These are phyloP conservation scores for Picea abies DNA, from an alignment of 83 land plant species.

Conservation along the genomic window DNA sequence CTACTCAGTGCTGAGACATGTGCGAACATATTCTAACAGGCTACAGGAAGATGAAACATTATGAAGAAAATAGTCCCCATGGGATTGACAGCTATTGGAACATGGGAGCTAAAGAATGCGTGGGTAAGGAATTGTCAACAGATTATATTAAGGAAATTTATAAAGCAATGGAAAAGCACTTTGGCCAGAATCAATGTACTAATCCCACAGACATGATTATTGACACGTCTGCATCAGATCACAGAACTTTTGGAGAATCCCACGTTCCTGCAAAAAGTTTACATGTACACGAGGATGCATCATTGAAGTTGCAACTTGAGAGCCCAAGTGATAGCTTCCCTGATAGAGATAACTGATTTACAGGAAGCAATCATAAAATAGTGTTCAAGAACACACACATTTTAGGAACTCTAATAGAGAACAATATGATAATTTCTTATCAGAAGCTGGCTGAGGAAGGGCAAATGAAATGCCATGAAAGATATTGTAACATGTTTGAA, in stretches of 20 bases:
- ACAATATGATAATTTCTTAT: neutral
- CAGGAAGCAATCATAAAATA: neutral
- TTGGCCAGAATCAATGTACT: constrained; percentile 7
- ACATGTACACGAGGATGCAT: neutral
- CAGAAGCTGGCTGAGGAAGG: constrained; percentile 13
- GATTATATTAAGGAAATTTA: neutral
- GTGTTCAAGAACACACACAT: neutral
- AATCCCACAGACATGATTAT: constrained; percentile 12
- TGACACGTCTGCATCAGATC: constrained; percentile 6
- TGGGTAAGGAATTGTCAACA: constrained; percentile 9
- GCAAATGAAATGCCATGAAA: constrained; percentile 12
- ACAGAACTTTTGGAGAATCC: constrained; percentile 1
- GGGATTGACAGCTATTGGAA: constrained; percentile 10
- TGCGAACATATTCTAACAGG: constrained; percentile 13
- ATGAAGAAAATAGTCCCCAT: neutral
- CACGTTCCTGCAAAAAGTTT: neutral
- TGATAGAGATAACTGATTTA: neutral
- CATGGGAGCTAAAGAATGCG: neutral
- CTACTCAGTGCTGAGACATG: constrained; percentile 10
- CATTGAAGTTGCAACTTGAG: constrained; percentile 6
- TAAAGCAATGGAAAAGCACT: constrained; percentile 10
- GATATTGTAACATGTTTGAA: constrained; percentile 6
- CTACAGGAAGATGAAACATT: constrained; percentile 11
- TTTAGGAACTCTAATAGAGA: neutral
- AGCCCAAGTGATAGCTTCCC: neutral